Evolutionary conservation across 179 eudicot species (phyloP).

Genomic region (Camellia oleifera): DNA sequence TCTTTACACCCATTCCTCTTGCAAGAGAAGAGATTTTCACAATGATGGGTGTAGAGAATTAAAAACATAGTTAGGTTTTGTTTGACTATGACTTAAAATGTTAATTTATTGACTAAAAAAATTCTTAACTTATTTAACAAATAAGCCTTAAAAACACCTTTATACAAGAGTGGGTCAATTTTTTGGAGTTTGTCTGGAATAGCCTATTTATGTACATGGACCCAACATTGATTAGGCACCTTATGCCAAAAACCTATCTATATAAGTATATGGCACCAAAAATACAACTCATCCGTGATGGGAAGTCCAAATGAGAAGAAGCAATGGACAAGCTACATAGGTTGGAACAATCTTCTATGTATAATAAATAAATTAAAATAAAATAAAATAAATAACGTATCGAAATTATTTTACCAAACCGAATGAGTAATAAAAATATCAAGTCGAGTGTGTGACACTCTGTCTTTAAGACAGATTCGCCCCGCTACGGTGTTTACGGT

Average conservation of each 20-base stretch:
- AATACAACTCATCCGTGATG: background rate
- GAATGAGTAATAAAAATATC: too few relatives aligned
- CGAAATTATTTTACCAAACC: too few relatives aligned
- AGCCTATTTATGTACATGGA: background rate
- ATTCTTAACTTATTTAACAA: background rate
- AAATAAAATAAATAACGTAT: too few relatives aligned
- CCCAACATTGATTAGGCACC: background rate
- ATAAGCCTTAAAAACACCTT: background rate
- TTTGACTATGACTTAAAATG: background rate
- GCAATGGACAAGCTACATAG: background rate
- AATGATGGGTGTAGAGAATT: too few relatives aligned
- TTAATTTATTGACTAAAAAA: background rate
- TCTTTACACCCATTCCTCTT: too few relatives aligned
- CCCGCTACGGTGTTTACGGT: too few relatives aligned
- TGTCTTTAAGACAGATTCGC: too few relatives aligned
- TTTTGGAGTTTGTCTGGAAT: background rate
- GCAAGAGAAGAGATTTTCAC: too few relatives aligned
- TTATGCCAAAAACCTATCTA: slow-evolving; percentile 2
- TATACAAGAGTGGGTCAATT: too few relatives aligned
- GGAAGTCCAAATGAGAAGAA: background rate
- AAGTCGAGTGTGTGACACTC: too few relatives aligned
- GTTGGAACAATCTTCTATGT: background rate
- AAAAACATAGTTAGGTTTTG: too few relatives aligned
- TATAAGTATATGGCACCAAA: background rate
- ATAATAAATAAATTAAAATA: too few relatives aligned